Evolutionary conservation across 2,329 filamentous ascomycete species (phyloP).

Genomic region (Fusarium dlaminii): DNA sequence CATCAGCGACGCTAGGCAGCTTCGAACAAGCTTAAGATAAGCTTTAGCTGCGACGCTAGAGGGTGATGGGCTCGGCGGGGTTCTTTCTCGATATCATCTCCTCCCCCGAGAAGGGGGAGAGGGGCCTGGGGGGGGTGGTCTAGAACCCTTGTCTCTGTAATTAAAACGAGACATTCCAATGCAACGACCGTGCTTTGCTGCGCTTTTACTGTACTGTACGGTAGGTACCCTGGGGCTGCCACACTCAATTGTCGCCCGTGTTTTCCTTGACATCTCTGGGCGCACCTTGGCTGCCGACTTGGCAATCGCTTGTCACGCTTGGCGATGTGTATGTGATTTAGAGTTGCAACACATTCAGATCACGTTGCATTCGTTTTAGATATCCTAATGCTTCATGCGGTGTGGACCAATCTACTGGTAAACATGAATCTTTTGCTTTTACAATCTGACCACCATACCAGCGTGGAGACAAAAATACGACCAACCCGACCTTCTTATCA

Average conservation of each 20-base stretch:
- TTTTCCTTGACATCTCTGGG: background rate
- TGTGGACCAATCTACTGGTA: background rate
- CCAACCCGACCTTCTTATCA: constrained; percentile 24
- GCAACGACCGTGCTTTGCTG: background rate
- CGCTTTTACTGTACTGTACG: background rate
- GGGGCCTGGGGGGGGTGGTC: constrained; percentile 2
- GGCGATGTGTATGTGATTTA: background rate
- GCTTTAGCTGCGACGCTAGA: constrained; percentile 8
- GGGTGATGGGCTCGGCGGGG: background rate
- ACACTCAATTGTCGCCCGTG: background rate
- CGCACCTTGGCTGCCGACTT: background rate
- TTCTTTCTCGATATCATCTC: constrained; percentile 16
- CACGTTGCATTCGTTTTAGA: background rate
- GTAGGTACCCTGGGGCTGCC: background rate
- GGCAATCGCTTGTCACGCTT: background rate
- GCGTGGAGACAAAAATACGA: background rate
- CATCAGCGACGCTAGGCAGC: background rate
- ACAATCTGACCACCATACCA: constrained; percentile 21
- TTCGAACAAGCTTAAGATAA: constrained; percentile 28
- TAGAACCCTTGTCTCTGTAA: constrained; percentile 3
- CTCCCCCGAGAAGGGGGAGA: constrained; percentile 9
- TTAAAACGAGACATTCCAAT: constrained; percentile 2
- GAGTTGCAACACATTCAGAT: background rate
- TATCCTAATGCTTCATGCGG: background rate
- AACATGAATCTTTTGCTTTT: too few relatives aligned